Evolutionary conservation across 306 rosid genomes (phyloP), one percentile per base, ranked within the genome.

Genomic region (Acacia melanoxylon): DNA sequence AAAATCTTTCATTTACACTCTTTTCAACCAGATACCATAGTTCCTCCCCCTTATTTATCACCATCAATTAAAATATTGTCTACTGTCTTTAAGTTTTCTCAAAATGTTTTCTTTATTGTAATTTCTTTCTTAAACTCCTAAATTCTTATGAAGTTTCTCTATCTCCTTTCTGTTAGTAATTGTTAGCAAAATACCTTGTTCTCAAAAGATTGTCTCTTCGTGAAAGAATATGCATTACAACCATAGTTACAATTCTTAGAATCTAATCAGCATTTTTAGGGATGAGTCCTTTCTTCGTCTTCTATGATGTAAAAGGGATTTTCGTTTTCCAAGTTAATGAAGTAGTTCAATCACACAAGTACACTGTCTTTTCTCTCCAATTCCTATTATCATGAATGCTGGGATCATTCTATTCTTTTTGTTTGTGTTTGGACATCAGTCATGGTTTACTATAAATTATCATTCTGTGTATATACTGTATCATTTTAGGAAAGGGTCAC

Each of bases 401-500:
- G 49, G 54, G 58, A 45, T 44, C 56, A 45, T 44, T 22, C 19
- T 41, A 42, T 71, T 14, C 12, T 71, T 71, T 45, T 44, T 71
- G 56, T 24, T 42, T 41, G 54, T 68, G 31, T 40, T 69, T 69
- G 74, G 29, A 42, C 74, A 41, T 69, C 20, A 42, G 74, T 69
- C 74, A 12, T 69, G 52, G 74, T 69, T 81, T 52, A 62, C 83
- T 80, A 74, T 83, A 82, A 85, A 81, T 79, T 84, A 78, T 85
- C 86, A 90, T 89, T 87, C 87, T 91, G 83, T 89, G 85, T 86
- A 86, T 88, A 83, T 88, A 90, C 86, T 89, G 86, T 84, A 90
- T 91, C 87, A 88, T 89, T 90, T 81, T 93, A 95, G 99, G 98
- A 89, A 88, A 82, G 76, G 86, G 89, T 87, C 94, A 89, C 88